These are phyloP conservation scores for Candida pseudofarinosa DNA, from an alignment of 805 yeast species.

Conservation along the genomic window DNA sequence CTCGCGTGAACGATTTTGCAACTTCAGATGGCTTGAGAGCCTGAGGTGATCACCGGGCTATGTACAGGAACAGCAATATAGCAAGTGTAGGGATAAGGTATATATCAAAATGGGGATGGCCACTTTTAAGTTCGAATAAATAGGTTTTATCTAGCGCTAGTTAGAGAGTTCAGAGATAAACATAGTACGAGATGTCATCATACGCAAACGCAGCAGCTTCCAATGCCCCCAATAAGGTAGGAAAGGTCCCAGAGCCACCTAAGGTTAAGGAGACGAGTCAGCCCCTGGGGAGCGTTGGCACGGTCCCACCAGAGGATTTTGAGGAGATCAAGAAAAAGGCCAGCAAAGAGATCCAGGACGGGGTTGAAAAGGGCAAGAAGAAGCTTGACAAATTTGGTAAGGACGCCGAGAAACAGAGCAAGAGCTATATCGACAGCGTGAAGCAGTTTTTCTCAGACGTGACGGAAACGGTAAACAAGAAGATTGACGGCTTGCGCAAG, in stretches of 20 bases:
- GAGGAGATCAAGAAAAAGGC: conserved; percentile 19
- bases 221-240: conserved; percentile 32
- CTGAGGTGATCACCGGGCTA: background rate
- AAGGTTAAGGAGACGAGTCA: conserved; percentile 16
- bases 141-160: background rate
- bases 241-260: conserved; percentile 27
- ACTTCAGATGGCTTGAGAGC: background rate
- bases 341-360: conserved; percentile 12
- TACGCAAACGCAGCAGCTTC: conserved; percentile 43
- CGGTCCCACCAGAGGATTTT: conserved; percentile 17
- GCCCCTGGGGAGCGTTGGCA: conserved; percentile 22
- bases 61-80: conserved; percentile 5
- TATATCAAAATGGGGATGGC: background rate
- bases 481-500: conserved; percentile 9
- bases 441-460: conserved; percentile 4
- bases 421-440: conserved; percentile 16
- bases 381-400: conserved; percentile 13
- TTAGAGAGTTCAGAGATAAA: background rate
- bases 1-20: background rate
- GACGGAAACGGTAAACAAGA: conserved; percentile 10
- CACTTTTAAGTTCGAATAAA: background rate
- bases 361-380: conserved; percentile 9
- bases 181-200: conserved; percentile 20
- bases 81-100: conserved; percentile 1
- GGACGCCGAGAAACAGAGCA: conserved; percentile 14